Evolutionary conservation across 2,329 filamentous ascomycete genomes (phyloP).

Genomic region (Colletotrichum zoysiae): DNA sequence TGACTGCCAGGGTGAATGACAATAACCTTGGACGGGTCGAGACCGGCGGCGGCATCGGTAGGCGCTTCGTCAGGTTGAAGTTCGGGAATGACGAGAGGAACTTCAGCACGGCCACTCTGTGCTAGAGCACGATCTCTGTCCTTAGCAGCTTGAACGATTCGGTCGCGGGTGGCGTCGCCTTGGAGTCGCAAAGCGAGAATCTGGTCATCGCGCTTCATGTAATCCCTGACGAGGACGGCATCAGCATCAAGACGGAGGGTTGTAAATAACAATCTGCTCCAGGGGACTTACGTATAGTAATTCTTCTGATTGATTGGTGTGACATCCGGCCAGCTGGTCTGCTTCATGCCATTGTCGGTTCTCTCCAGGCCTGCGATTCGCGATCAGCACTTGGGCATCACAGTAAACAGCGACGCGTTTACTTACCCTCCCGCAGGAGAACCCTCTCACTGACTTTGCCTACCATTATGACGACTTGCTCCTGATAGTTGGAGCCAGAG

Average conservation of each 20-base stretch:
- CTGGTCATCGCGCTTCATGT: slow-evolving; percentile 98
- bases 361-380: slow-evolving; percentile 81
- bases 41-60: slow-evolving; percentile 67
- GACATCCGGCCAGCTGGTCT: slow-evolving; percentile 93
- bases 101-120: slow-evolving; percentile 76
- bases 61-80: slow-evolving; percentile 70
- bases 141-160: slow-evolving; percentile 86
- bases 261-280: neutral
- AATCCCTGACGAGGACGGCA: slow-evolving; percentile 73
- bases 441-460: slow-evolving; percentile 75
- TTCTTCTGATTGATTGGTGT: slow-evolving; percentile 99
- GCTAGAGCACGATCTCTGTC: slow-evolving; percentile 89
- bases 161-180: slow-evolving; percentile 86
- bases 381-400: slow-evolving; percentile 37
- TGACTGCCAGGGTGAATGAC: slow-evolving; percentile 96
- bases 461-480: slow-evolving; percentile 59
- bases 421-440: slow-evolving; percentile 71
- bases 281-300: slow-evolving; percentile 85
- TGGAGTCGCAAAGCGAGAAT: slow-evolving; percentile 89
- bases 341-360: slow-evolving; percentile 98
- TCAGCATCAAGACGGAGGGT: slow-evolving; percentile 43
- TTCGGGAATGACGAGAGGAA: slow-evolving; percentile 70
- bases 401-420: slow-evolving; percentile 2
- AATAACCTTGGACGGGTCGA: slow-evolving; percentile 89
- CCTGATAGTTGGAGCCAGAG: slow-evolving; percentile 28